Conservation (phyloP, 768 basidiomycete genomes). For the Dioszegia crocea region DNA sequence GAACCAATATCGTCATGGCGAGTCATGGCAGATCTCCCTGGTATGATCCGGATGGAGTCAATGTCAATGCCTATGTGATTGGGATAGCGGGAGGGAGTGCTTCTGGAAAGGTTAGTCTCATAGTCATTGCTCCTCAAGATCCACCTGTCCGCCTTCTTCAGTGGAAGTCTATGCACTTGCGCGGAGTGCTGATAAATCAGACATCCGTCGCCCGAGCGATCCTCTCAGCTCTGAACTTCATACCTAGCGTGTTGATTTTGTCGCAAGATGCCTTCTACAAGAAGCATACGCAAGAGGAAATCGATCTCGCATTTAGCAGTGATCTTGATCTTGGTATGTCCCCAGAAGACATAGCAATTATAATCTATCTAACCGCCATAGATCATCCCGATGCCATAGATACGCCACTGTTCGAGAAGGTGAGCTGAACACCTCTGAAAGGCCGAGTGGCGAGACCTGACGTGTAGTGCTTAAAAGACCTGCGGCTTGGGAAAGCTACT, state of each 20-base stretch:
- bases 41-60: conserved; percentile 50
- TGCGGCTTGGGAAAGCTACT: conserved; percentile 72
- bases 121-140: not conserved
- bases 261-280: conserved; percentile 84
- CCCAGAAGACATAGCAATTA: not conserved
- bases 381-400: conserved; percentile 93
- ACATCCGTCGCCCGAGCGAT: conserved; percentile 50
- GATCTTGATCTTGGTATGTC: conserved; percentile 44
- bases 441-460: conserved; percentile 1
- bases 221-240: conserved; percentile 48
- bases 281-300: conserved; percentile 68
- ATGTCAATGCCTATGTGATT: conserved; percentile 50
- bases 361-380: not conserved
- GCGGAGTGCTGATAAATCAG: conserved; percentile 24
- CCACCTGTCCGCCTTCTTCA: too few relatives aligned
- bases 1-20: conserved; percentile 43
- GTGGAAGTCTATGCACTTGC: too few relatives aligned
- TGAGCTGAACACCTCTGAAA: conserved; percentile 48
- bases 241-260: conserved; percentile 70
- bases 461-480: conserved; percentile 70
- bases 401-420: conserved; percentile 75
- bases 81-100: conserved; percentile 54
- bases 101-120: conserved; percentile 49
- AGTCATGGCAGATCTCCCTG: conserved; percentile 48
- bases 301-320: conserved; percentile 75